Evolutionary conservation across 805 yeast species (phyloP).

Genomic region (Starmerella potacharoeniae): DNA sequence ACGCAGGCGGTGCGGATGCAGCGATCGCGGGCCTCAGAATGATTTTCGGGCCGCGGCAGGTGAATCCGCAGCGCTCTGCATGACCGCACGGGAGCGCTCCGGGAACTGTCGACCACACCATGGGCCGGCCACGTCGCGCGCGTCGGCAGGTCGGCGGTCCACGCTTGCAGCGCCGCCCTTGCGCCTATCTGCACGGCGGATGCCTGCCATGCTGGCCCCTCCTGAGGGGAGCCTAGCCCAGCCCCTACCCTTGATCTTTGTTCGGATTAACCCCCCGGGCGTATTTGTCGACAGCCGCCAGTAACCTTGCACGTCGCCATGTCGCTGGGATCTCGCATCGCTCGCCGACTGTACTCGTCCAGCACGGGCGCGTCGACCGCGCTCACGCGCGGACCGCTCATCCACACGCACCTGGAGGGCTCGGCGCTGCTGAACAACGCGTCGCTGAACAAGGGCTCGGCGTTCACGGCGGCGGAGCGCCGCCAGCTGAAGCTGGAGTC

Average conservation of each 20-base stretch:
- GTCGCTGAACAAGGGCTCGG: slow-evolving; percentile 84
- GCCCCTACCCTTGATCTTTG: background rate
- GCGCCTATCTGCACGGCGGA: background rate
- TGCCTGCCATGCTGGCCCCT: background rate
- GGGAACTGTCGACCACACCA: no score
- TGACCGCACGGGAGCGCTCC: no score
- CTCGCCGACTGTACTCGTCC: background rate
- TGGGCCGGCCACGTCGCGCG: no score
- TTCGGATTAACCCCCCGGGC: background rate
- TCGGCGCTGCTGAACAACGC: slow-evolving; percentile 79
- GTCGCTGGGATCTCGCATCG: background rate
- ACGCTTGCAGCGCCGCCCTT: background rate
- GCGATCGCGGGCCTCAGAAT: no score
- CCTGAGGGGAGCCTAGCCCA: background rate
- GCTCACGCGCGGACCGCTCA: background rate
- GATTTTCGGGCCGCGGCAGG: no score
- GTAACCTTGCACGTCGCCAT: background rate
- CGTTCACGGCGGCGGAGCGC: slow-evolving; percentile 76
- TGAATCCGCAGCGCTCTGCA: no score
- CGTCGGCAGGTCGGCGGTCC: no score
- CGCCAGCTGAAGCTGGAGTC: slow-evolving; percentile 67
- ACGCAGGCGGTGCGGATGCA: no score
- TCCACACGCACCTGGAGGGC: slow-evolving; percentile 31
- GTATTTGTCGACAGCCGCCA: no score
- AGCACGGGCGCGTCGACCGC: slow-evolving; percentile 1